A percentile compares a stretch with the other conserved stretches of the same genome.
These are phyloP conservation scores for Spergularia marina DNA, from an alignment of 148 eudicot genomes.

Conservation along the genomic window DNA sequence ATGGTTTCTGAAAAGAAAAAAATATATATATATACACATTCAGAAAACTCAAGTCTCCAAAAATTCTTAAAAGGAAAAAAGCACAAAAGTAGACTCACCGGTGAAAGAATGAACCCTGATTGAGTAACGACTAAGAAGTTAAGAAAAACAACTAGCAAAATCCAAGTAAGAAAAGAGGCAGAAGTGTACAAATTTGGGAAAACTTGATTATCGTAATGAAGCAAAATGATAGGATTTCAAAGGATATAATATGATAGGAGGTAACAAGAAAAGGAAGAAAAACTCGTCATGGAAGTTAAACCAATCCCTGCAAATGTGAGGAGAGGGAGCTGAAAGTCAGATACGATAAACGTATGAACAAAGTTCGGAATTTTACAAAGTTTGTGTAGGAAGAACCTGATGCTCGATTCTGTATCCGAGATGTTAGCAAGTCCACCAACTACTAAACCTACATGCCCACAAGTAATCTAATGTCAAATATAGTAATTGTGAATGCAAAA, in stretches of 20 bases:
- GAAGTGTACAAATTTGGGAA: conserved; percentile 4
- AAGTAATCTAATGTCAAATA: conserved; percentile 10
- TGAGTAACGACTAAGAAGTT: conserved; percentile 66
- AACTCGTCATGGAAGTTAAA: conserved; percentile 99
- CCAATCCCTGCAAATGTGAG: conserved; percentile 66
- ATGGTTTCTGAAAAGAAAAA: conserved; percentile 74
- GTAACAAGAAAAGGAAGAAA: conserved; percentile 92
- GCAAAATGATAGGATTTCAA: conserved; percentile 2
- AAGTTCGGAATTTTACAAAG: background rate
- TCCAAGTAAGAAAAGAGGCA: background rate
- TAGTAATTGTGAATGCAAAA: background rate
- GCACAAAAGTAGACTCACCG: conserved; percentile 51
- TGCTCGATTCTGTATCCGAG: conserved; percentile 86
- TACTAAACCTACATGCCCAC: conserved; percentile 61
- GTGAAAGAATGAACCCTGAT: conserved; percentile 93
- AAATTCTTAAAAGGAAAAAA: background rate
- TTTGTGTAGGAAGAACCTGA: conserved; percentile 51
- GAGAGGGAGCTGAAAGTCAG: conserved; percentile 11
- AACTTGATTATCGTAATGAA: background rate
- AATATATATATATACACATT: background rate
- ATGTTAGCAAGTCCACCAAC: conserved; percentile 97
- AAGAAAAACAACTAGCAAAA: conserved; percentile 41
- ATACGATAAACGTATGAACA: background rate
- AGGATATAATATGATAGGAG: conserved; percentile 99
- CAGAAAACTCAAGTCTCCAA: background rate